Evolutionary conservation across 176 grass and related monocot species (phyloP).

Genomic region (Thalia dealbata): DNA sequence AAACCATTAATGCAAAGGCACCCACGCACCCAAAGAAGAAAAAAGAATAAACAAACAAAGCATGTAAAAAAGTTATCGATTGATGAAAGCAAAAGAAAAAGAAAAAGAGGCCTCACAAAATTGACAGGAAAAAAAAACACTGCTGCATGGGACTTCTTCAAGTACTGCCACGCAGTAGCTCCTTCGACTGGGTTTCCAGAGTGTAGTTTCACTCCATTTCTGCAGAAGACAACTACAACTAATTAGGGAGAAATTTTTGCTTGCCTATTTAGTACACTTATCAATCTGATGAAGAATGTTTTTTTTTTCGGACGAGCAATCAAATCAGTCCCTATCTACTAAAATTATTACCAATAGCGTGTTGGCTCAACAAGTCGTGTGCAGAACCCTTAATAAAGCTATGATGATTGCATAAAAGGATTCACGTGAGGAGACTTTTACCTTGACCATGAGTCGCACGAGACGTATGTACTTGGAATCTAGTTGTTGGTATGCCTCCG

Average conservation of each 20-base stretch:
- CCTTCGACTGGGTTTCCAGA: background rate
- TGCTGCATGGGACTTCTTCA: background rate
- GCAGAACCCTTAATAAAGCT: background rate
- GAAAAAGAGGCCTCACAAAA: background rate
- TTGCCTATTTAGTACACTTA: too few species aligned
- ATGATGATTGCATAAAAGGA: background rate
- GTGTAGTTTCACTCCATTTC: background rate
- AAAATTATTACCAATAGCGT: background rate
- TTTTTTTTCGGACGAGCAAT: background rate
- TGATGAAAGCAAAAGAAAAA: background rate
- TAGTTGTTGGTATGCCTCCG: constrained; percentile 65
- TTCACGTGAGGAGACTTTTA: background rate
- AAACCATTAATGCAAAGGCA: background rate
- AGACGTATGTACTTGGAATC: background rate
- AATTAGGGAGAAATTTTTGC: background rate
- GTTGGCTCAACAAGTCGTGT: background rate
- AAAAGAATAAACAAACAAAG: background rate
- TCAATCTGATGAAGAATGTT: too few species aligned
- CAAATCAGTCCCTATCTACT: background rate
- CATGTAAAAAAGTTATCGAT: background rate
- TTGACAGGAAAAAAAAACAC: background rate
- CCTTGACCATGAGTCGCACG: background rate
- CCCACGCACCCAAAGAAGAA: background rate
- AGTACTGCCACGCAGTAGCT: background rate
- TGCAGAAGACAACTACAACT: background rate